Evolutionary conservation across 2,329 filamentous ascomycete species (phyloP), one percentile per base, ranked within the genome.

Genomic region (Zymoseptoria tritici): DNA sequence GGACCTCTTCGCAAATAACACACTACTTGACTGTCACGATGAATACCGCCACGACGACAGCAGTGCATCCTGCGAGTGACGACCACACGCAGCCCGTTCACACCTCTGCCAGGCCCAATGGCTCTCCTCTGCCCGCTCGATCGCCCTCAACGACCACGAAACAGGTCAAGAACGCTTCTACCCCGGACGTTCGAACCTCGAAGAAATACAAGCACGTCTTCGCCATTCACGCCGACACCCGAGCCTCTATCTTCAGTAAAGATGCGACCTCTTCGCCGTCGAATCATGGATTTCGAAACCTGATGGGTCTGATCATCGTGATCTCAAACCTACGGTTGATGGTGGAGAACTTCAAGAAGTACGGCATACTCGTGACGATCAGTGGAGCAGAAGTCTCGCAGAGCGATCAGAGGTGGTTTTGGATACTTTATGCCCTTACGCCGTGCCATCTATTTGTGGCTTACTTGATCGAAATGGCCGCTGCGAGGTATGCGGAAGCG

Each of bases 301-400:
- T 99, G 64, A 96, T 97, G 90, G 89, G 96, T 49, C 87, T 97
- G 70, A 90, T 97, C 46, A 72, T 77, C 91, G 90, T 97, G 70
- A 91, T 93, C 55, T 94, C 92, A 69, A 99, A 99, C 73, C 77
- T 99, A 56, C 87, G 94, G 64, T 81, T 99, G 70, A 90, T 97
- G 78, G 91, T 99, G 24, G 94, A 97, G 76, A 99, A 99, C 72
- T 90, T 93, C 67, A 90, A 93, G 79, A 97, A 97, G 82, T 99
- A 99, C 72, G 94, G 94, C 57, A 91, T 97, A 60, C 80, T 97
- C 60, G 95, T 99, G 66, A 97, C 93, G 72, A 80, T 99, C 61
- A 85, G 85, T 65, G 60, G 92, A 72, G 54, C 67, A n/a, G 61
- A 62, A 21, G 58, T 71, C 5, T 53, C 58, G 16, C 46, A 58